A percentile compares a stretch with the other conserved stretches of the same genome.
These are phyloP conservation scores for Ganoderma lucidum DNA, from an alignment of 1,284 basidiomycete species.

Conservation along the genomic window DNA sequence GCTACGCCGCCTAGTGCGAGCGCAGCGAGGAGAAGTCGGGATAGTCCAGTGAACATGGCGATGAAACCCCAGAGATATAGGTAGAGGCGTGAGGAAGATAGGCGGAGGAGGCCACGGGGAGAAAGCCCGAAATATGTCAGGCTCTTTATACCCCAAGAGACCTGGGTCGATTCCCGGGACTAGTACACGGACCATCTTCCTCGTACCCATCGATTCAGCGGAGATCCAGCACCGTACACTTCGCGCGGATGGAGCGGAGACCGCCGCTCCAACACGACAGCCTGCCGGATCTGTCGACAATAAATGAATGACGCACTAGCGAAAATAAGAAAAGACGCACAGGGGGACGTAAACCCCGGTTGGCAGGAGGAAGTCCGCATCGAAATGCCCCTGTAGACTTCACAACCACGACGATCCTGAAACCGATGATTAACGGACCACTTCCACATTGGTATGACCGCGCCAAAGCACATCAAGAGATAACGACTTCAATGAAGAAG, in stretches of 20 bases:
- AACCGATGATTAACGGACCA: conserved; percentile 8
- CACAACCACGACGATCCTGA: not conserved
- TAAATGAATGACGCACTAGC: not conserved
- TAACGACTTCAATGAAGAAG: not conserved
- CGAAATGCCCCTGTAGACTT: not conserved
- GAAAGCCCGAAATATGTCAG: not conserved
- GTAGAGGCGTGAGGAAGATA: conserved; percentile 4
- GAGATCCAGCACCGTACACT: conserved; percentile 6
- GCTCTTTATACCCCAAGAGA: conserved; percentile 23
- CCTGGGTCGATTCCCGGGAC: not conserved
- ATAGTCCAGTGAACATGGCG: conserved; percentile 25
- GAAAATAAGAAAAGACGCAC: not conserved
- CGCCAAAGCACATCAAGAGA: not conserved
- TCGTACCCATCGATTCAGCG: not conserved
- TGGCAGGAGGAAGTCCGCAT: not conserved
- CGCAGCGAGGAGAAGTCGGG: conserved; percentile 24
- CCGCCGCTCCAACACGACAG: not conserved
- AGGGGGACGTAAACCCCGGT: not conserved
- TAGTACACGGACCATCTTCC: not conserved
- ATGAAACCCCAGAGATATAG: not conserved
- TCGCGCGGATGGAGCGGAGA: not conserved
- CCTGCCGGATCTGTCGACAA: conserved; percentile 2
- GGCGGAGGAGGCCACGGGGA: conserved; percentile 8
- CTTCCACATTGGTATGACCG: conserved; percentile 8
- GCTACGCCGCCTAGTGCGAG: conserved; percentile 22